Evolutionary conservation across 352 stramenopile species (phyloP), one percentile per base, ranked within the genome.

Genomic region (Globisporangium heterothallicum): DNA sequence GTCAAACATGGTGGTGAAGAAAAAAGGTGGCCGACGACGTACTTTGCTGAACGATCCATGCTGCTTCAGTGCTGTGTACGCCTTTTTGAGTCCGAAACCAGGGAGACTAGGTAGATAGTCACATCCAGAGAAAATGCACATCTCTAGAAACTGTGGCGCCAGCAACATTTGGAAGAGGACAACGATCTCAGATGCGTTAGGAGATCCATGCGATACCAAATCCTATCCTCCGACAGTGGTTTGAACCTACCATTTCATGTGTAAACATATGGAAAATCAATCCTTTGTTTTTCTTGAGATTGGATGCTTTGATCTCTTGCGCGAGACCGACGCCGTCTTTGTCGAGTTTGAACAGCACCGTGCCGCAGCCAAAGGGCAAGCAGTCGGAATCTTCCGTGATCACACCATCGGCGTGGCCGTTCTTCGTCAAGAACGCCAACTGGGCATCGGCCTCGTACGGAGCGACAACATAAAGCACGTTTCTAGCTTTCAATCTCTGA

Each of bases 361-460:
- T 86, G 51, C 68, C 40, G 53, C 91, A 98, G 16, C 94, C 88
- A 59, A 97, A 99, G 6, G 87, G 77, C 29, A 99, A 72, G 42
- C 77, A 94, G 62, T 99, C 96, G 27, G 87, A 97, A 58, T 99
- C 96, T 66, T 99, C 96, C 7, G 92, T 95, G 43, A 99, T 94
- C 34, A 98, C 92, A 32, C 83, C 82, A 53, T 99, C 90, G 13
- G 94, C 85, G n/a, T 96, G 54, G 7, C 72, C 69, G 21, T 70
- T 63, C 49, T 79, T 78, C 30, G 77, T 72, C 24, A 99, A 64
- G 59, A 86, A 98, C 3, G 94, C 92, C 49, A 99, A 78, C 70
- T 99, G 95, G 3, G 96, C 95, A 57, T 99, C 97, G 12, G 96
- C 96, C 74, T 99, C 97, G 61, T 99, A 99, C 8, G 96, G 96